Evolutionary conservation across 2,329 filamentous ascomycete genomes (phyloP), one percentile per base, ranked within the genome.

Genomic region (Arthrobotrys iridis): DNA sequence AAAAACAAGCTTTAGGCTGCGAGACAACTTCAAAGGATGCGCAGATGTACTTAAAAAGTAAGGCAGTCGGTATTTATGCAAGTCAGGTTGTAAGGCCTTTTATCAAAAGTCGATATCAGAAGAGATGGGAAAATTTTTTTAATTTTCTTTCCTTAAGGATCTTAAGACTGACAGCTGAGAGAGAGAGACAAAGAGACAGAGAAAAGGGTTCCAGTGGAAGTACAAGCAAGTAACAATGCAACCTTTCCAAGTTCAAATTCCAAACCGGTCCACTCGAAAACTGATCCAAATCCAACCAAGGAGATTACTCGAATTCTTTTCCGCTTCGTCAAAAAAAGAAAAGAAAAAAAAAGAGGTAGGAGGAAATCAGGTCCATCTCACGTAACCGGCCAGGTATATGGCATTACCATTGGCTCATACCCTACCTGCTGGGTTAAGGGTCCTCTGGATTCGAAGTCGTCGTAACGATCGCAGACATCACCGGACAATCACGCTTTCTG

Each of bases 401-500:
- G 7, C 15, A 35, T 8, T 28, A 20, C 30, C 48, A 55, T 55
- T 55, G 50, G 50, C 50, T 55, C 50, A 24, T 7, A 55, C 15
- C 18, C n/a, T n/a, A n/a, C n/a, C n/a, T n/a, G n/a, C n/a, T n/a
- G 3, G 8, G 18, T 24, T 55, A 55, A 55, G 50, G 50, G 50
- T 55, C 50, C 30, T 24, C n/a, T n/a, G n/a, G n/a, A n/a, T 55
- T 35, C 28, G 28, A 4, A 55, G 30, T 18, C 50, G 35, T 66
- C 40, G 30, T 50, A 58, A n/a, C 50, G 63, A 58, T 66, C 48
- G 63, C 63, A 66, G 26, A 26, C 63, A 45, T 66, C 63, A 46
- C 62, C 28, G 26, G 24, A 48, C 62, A 66, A 66, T 55, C 62
- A 55, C 62, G 37, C 30, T 45, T n/a, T 55, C 30, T 55, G 50